Conservation (phyloP, 768 basidiomycete species). For the Dentipellis sp. region DNA sequence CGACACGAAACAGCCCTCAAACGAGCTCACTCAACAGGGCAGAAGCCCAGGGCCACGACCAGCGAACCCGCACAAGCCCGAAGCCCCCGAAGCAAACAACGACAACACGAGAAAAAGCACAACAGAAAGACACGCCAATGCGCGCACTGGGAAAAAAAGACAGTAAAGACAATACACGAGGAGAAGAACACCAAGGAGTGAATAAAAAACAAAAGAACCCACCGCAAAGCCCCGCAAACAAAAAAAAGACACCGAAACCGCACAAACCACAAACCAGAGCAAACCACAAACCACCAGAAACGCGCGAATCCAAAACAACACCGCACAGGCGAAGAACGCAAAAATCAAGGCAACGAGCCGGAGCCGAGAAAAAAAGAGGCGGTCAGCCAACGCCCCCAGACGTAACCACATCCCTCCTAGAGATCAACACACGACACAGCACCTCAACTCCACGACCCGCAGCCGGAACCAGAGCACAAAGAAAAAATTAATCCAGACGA, state of each 20-base stretch:
- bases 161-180: no score
- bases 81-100: neutral
- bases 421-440: neutral
- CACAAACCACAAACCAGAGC: no score
- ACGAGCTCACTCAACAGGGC: neutral
- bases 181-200: neutral
- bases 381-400: neutral
- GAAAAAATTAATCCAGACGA: no score
- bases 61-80: neutral
- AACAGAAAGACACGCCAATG: neutral
- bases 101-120: neutral
- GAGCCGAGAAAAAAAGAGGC: no score
- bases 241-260: no score
- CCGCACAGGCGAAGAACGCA: neutral
- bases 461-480: no score
- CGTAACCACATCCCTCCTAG: neutral
- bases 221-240: no score
- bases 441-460: no score
- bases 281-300: neutral
- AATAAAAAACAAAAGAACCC: neutral
- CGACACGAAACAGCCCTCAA: conserved; percentile 12
- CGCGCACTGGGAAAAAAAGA: neutral
- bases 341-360: no score
- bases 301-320: neutral
- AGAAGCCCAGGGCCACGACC: neutral